Evolutionary conservation across 169 alveolate genomes (phyloP), one percentile per base, ranked within the genome.

Genomic region (Cryptosporidium canis): DNA sequence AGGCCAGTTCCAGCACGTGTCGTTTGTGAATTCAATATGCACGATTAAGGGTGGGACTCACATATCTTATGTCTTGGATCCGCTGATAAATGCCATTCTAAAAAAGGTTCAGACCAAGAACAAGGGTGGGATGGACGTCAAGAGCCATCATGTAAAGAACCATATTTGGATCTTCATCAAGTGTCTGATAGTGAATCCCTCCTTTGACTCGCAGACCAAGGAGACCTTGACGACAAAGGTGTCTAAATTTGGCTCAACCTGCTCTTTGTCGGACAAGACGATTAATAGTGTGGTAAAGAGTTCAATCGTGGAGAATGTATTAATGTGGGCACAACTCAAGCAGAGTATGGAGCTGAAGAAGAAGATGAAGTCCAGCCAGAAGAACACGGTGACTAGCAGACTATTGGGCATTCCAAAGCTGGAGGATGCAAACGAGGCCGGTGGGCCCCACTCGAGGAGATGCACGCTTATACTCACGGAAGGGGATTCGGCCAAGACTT

Each of bases 401-500:
- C 83, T 95, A 51, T 83, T 95, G 72, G 99, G 99, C 24, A 96
- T 98, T 0, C 99, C 99, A 14, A 99, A 98, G 90, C 94, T 98
- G 55, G 99, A 99, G 92, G 99, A 99, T 90, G 99, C 99, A 35
- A 98, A 97, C 84, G 97, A 95, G 72, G 99, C 99, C 3, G 99
- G 99, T 2, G 96, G 98, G 18, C 95, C 95, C 82, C 83, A 93
- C 77, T 94, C 99, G 35, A 95, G 93, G 84, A 96, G 97, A 56
- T 98, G 99, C 92, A 98, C 99, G 11, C 93, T 99, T 64, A 99
- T 99, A 44, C 93, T 99, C 83, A 99, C 99, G 35, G 99, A 99
- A 94, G 99, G 99, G 91, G 99, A 99, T 94, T 97, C 99, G 66
- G 99, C 99, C 71, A 99, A 99, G 90, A 94, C 99, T 18, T 94